Conservation (phyloP, 2,329 filamentous ascomycete genomes). For the Fusarium cyanostomum region DNA sequence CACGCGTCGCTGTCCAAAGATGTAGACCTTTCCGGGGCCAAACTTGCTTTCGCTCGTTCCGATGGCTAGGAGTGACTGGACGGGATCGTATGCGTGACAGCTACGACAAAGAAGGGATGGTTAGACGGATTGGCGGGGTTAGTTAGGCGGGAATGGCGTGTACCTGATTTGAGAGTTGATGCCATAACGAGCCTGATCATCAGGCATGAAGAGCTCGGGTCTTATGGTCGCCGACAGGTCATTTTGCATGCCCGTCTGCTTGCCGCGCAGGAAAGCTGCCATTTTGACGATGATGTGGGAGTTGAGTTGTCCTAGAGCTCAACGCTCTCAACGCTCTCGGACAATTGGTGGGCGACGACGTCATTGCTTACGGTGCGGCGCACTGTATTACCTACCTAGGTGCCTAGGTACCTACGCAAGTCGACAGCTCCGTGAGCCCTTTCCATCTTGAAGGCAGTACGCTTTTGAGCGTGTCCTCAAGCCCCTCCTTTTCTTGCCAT, state of each 20-base stretch:
- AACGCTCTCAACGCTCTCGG: conserved; percentile 23
- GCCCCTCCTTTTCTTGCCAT: no score
- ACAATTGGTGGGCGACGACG: no score
- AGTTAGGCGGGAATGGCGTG: conserved; percentile 13
- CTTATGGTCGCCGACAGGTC: conserved; percentile 86
- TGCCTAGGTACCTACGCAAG: no score
- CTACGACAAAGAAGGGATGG: conserved; percentile 52
- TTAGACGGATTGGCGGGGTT: conserved; percentile 24
- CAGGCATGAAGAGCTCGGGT: conserved; percentile 80
- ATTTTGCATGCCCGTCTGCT: conserved; percentile 91
- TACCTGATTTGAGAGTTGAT: conserved; percentile 80
- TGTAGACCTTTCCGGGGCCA: conserved; percentile 86
- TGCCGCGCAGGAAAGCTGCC: conserved; percentile 88
- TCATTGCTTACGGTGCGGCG: no score
- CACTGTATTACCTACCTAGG: no score
- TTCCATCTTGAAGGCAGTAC: no score
- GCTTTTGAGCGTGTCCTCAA: no score
- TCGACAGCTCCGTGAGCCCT: no score
- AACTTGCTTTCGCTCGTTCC: conserved; percentile 90
- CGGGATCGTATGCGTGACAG: conserved; percentile 88
- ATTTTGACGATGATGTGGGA: conserved; percentile 58
- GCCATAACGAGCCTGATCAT: conserved; percentile 85
- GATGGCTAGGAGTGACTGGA: conserved; percentile 92
- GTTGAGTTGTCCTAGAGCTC: conserved; percentile 22
- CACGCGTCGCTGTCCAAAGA: conserved; percentile 85